Percentiles rank a stretch among this genome's conserved stretches.
Conservation (phyloP, 1,284 basidiomycete genomes). For the Pterula multifida region DNA sequence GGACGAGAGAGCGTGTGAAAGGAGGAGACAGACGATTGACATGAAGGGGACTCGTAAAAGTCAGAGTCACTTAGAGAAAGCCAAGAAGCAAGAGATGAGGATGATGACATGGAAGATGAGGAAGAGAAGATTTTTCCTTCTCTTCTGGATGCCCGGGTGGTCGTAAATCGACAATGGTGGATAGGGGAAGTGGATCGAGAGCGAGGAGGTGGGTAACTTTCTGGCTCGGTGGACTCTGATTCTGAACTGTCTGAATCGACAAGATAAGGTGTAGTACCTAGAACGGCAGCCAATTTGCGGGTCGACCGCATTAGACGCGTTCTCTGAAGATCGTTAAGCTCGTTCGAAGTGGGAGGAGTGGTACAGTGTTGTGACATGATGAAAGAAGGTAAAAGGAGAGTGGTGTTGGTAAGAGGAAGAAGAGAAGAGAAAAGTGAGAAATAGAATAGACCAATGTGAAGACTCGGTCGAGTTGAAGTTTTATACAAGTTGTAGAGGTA, state of each 20-base stretch:
- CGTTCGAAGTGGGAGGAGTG: constrained; percentile 31
- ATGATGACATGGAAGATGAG: neutral
- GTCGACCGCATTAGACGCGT: constrained; percentile 44
- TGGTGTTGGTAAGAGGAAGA: neutral
- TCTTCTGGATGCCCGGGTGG: constrained; percentile 1
- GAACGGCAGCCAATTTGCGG: constrained; percentile 42
- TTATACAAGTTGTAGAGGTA: neutral
- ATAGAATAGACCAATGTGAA: neutral
- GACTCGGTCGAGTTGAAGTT: too few relatives aligned
- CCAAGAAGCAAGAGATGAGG: neutral
- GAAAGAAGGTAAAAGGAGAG: neutral
- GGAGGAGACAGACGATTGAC: neutral
- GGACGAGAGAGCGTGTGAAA: neutral
- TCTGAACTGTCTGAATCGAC: constrained; percentile 27
- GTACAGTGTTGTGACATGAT: neutral
- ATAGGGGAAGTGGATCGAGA: neutral
- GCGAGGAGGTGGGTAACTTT: constrained; percentile 2
- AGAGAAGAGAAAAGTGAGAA: neutral
- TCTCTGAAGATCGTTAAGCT: constrained; percentile 34
- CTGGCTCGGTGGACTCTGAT: constrained; percentile 12
- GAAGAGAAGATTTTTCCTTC: neutral
- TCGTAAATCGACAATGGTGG: too few relatives aligned
- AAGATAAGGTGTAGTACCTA: constrained; percentile 42
- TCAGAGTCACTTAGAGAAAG: neutral
- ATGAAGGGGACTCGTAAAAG: constrained; percentile 2